Percentiles rank a stretch among this genome's conserved stretches.
Evolutionary conservation across 2,329 filamentous ascomycete species (phyloP).

Genomic region (Neopestalotiopsis clavispora): DNA sequence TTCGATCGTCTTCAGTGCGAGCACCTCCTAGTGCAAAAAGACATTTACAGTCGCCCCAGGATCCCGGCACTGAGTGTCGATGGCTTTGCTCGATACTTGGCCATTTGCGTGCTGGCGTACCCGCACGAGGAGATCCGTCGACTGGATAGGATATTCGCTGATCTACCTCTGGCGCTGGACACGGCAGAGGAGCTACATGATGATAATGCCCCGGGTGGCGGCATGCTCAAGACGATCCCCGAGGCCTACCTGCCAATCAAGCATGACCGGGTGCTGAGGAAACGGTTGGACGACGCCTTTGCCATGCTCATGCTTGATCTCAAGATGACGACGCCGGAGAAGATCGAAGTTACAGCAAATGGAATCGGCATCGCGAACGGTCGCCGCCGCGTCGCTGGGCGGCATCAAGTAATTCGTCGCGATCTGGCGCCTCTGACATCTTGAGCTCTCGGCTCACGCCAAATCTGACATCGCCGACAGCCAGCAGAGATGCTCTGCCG

Average conservation of each 20-base stretch:
- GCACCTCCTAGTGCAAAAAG: conserved; percentile 68
- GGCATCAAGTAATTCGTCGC: not conserved
- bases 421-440: not conserved
- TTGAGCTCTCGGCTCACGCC: not conserved
- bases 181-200: conserved; percentile 56
- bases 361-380: not conserved
- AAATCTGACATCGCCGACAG: not conserved
- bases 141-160: conserved; percentile 68
- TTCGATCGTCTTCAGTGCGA: conserved; percentile 62
- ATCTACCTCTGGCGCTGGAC: conserved; percentile 68
- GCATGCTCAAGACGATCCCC: conserved; percentile 80
- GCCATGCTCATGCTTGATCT: conserved; percentile 41
- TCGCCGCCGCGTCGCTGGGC: not conserved
- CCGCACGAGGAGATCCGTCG: conserved; percentile 77
- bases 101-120: conserved; percentile 73
- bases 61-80: conserved; percentile 69
- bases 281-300: conserved; percentile 65
- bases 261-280: conserved; percentile 61
- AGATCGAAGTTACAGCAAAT: not conserved
- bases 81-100: conserved; percentile 77
- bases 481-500: not conserved
- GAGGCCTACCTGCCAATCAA: conserved; percentile 71
- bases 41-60: conserved; percentile 55
- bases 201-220: conserved; percentile 61
- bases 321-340: conserved; percentile 26